A percentile compares a stretch with the other conserved stretches of the same genome.
Conservation (phyloP, 768 basidiomycete genomes). For the Trametes maxima region DNA sequence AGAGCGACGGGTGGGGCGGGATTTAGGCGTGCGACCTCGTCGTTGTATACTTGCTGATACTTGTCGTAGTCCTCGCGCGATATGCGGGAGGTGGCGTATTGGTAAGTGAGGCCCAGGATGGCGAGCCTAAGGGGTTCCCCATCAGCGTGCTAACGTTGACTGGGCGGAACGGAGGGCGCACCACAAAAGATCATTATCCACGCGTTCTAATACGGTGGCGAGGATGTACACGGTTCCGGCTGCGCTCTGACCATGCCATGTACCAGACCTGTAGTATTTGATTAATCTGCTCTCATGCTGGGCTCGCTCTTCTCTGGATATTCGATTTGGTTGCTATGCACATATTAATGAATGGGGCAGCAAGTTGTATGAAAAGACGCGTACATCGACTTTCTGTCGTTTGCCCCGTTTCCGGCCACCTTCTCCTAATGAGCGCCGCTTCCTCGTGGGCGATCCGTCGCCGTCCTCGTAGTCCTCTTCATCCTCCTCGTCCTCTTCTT, state of each 20-base stretch:
- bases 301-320: conserved; percentile 72
- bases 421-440: conserved; percentile 50
- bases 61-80: conserved; percentile 84
- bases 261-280: conserved; percentile 84
- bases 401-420: conserved; percentile 50
- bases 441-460: conserved; percentile 43
- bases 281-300: conserved; percentile 65
- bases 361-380: conserved; percentile 11
- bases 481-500: conserved; percentile 43
- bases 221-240: conserved; percentile 88
- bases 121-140: conserved; percentile 64
- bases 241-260: conserved; percentile 88
- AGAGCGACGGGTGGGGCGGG: conserved; percentile 49
- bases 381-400: conserved; percentile 57
- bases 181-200: conserved; percentile 95
- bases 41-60: conserved; percentile 77
- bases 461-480: conserved; percentile 51
- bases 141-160: background rate
- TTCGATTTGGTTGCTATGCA: conserved; percentile 50
- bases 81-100: conserved; percentile 88
- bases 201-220: conserved; percentile 87
- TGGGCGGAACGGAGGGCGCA: conserved; percentile 32
- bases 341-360: background rate
- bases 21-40: conserved; percentile 93
- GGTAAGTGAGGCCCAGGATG: conserved; percentile 90